Conservation (phyloP, 495 filamentous ascomycete genomes). For the Amniculicola lignicola region DNA sequence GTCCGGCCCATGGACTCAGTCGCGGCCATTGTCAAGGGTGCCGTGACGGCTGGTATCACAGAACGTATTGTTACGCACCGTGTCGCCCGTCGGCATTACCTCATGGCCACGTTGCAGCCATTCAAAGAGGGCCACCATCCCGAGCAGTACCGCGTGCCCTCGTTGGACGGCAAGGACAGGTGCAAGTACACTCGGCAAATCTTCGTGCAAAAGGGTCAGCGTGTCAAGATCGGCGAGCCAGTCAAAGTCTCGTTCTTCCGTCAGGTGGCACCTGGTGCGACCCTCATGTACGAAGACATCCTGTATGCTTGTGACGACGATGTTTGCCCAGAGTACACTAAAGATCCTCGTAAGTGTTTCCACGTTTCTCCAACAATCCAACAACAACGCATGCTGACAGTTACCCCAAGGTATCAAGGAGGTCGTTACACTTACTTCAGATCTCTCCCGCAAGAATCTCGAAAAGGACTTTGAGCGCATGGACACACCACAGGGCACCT, state of each 20-base stretch:
- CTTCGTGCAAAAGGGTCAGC: constrained; percentile 97
- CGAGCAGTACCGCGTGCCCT: constrained; percentile 95
- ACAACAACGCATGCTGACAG: neutral
- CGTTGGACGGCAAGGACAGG: constrained; percentile 91
- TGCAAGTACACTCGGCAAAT: constrained; percentile 99
- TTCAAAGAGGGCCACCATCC: constrained; percentile 99
- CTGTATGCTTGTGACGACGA: constrained; percentile 98
- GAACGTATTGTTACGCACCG: constrained; percentile 95
- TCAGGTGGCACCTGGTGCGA: constrained; percentile 95
- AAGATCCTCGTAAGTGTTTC: constrained; percentile 86
- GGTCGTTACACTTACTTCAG: constrained; percentile 94
- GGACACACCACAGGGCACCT: constrained; percentile 97
- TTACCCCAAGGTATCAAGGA: constrained; percentile 87
- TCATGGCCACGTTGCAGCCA: constrained; percentile 97
- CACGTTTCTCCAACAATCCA: neutral
- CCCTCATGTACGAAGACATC: constrained; percentile 98
- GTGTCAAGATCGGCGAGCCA: constrained; percentile 97
- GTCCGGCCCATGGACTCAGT: constrained; percentile 76
- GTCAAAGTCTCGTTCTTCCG: constrained; percentile 99
- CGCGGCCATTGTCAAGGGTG: constrained; percentile 73
- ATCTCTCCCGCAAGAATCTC: constrained; percentile 94
- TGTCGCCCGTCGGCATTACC: constrained; percentile 96
- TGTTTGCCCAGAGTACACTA: constrained; percentile 96
- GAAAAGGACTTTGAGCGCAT: constrained; percentile 99
- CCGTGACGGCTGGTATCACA: constrained; percentile 85